Conservation (phyloP, 2,329 filamentous ascomycete species). For the Colletotrichum aenigma region DNA sequence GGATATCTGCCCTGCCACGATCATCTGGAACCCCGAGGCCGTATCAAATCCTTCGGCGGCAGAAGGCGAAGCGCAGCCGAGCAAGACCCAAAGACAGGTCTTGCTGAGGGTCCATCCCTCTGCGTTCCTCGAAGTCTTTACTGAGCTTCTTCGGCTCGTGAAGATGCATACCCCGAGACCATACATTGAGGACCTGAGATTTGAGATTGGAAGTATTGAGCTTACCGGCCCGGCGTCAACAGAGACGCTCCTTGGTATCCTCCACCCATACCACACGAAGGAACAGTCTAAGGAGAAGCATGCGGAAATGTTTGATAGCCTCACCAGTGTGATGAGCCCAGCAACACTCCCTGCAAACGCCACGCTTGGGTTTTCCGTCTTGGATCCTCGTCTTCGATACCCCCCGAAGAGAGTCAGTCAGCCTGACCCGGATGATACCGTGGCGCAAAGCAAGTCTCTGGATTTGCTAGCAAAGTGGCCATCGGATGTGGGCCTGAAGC, state of each 20-base stretch:
- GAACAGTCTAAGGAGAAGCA: slow-evolving; percentile 41
- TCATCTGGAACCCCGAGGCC: slow-evolving; percentile 72
- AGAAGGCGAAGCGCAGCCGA: slow-evolving; percentile 18
- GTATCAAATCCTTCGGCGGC: slow-evolving; percentile 23
- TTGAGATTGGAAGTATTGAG: slow-evolving; percentile 67
- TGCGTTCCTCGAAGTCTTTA: slow-evolving; percentile 73
- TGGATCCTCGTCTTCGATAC: slow-evolving; percentile 81
- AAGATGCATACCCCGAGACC: slow-evolving; percentile 67
- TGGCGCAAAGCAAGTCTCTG: slow-evolving; percentile 50
- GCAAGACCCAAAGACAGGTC: slow-evolving; percentile 45
- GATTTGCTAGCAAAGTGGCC: slow-evolving; percentile 72
- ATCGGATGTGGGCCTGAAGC: slow-evolving; percentile 54
- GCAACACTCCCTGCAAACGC: slow-evolving; percentile 72
- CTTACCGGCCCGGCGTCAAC: slow-evolving; percentile 73
- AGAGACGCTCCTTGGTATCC: slow-evolving; percentile 73
- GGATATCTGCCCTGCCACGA: slow-evolving; percentile 73
- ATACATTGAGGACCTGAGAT: slow-evolving; percentile 71
- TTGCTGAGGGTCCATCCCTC: slow-evolving; percentile 84
- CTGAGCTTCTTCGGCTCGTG: slow-evolving; percentile 60
- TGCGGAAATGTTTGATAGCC: slow-evolving; percentile 51
- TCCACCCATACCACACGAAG: slow-evolving; percentile 56
- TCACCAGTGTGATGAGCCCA: slow-evolving; percentile 68
- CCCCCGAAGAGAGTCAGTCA: slow-evolving; percentile 66
- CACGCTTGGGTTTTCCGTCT: slow-evolving; percentile 72
- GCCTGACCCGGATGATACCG: slow-evolving; percentile 38